A percentile compares a stretch with the other conserved stretches of the same genome.
These are phyloP conservation scores for Porphyridium purpureum DNA, from an alignment of 23 red algal genomes.

Conservation along the genomic window DNA sequence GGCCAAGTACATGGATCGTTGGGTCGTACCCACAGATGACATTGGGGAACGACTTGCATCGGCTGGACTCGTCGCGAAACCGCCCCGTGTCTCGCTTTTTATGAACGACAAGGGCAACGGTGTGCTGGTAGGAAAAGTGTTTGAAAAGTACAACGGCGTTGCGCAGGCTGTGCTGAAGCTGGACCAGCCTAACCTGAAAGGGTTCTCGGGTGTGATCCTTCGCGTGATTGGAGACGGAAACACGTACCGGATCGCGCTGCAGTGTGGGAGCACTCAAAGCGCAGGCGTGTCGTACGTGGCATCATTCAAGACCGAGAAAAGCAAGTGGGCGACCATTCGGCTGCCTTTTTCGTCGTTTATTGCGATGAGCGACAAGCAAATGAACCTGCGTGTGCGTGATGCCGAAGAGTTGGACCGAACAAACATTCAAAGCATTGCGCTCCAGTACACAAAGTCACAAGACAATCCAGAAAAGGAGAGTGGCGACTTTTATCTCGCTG, in stretches of 20 bases:
- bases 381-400: conserved; percentile 6
- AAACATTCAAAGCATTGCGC: conserved; percentile 54
- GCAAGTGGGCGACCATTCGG: conserved; percentile 76
- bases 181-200: conserved; percentile 37
- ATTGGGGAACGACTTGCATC: neutral
- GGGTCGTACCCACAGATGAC: too few species aligned
- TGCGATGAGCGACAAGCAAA: neutral
- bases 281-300: conserved; percentile 64
- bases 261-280: conserved; percentile 18
- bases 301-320: conserved; percentile 38
- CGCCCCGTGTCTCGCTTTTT: conserved; percentile 23
- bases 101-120: conserved; percentile 17
- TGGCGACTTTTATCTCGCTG: conserved; percentile 61
- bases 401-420: conserved; percentile 23
- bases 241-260: conserved; percentile 42
- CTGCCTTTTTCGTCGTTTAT: conserved; percentile 67
- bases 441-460: conserved; percentile 53
- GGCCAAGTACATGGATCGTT: too few species aligned
- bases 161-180: conserved; percentile 27
- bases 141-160: conserved; percentile 32
- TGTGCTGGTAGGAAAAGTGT: conserved; percentile 58
- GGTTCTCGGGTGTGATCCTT: conserved; percentile 77
- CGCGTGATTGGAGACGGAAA: conserved; percentile 83
- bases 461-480: conserved; percentile 44
- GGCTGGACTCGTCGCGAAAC: conserved; percentile 9